These are phyloP conservation scores for Fusarium citri DNA, from an alignment of 2,329 filamentous ascomycete genomes.

Conservation along the genomic window DNA sequence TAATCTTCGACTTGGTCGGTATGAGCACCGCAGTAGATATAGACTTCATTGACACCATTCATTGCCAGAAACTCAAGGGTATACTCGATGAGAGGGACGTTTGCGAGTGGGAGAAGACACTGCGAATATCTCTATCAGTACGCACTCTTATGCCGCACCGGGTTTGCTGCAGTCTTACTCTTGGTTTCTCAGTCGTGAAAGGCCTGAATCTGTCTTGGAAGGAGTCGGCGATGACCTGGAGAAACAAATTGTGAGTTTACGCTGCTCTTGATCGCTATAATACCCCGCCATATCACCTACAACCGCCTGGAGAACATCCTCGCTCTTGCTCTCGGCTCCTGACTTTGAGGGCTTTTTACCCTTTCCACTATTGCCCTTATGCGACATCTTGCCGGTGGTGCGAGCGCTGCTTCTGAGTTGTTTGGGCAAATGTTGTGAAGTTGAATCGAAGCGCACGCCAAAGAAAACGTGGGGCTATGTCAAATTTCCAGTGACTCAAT, in stretches of 20 bases:
- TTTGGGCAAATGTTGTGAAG: constrained; percentile 29
- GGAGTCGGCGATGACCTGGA: constrained; percentile 89
- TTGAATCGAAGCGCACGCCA: constrained; percentile 21
- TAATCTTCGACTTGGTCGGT: constrained; percentile 89
- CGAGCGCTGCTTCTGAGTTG: constrained; percentile 27
- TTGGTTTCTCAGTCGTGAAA: constrained; percentile 87
- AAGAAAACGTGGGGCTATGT: constrained; percentile 33
- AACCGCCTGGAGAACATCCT: constrained; percentile 69
- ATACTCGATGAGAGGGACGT: constrained; percentile 96
- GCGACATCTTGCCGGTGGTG: constrained; percentile 55
- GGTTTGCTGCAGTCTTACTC: constrained; percentile 66
- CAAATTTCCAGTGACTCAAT: constrained; percentile 50
- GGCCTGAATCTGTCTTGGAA: constrained; percentile 93
- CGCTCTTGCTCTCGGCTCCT: constrained; percentile 65
- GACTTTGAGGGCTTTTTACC: constrained; percentile 65
- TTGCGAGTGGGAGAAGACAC: constrained; percentile 94
- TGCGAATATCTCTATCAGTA: constrained; percentile 53
- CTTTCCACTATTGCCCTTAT: constrained; percentile 60
- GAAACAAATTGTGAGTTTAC: constrained; percentile 36
- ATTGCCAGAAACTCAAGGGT: constrained; percentile 96
- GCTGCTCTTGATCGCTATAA: constrained; percentile 17
- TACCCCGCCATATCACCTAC: constrained; percentile 56
- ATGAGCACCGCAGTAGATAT: constrained; percentile 90
- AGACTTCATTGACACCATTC: constrained; percentile 94
- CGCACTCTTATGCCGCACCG: background rate